Conservation (phyloP, 257 asterid genomes). For the Parsonsia alboflavescens region DNA sequence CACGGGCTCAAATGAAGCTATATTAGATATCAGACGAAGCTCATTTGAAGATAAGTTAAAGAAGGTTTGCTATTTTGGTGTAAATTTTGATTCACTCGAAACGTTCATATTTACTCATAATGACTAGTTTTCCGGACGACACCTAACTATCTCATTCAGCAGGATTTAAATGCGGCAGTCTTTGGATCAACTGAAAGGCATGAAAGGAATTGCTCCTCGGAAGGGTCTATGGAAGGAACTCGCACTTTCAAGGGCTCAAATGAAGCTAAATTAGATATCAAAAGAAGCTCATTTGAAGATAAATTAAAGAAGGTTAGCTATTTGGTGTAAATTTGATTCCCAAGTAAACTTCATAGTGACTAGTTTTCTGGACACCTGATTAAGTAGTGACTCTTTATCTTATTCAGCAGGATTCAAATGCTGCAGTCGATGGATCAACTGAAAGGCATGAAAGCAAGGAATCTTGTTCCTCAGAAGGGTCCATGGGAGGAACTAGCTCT, state of each 20-base stretch:
- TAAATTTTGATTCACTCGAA: neutral
- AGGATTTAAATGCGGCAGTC: conserved; percentile 31
- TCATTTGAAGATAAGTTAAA: conserved; percentile 27
- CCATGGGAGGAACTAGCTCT: conserved; percentile 29
- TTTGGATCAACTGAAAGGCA: conserved; percentile 30
- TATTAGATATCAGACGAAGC: conserved; percentile 18
- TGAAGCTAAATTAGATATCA: no score
- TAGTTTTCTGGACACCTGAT: no score
- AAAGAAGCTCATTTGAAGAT: no score
- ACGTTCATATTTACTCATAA: neutral
- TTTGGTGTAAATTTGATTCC: no score
- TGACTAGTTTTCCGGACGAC: neutral
- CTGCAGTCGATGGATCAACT: conserved; percentile 18
- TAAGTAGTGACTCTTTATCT: no score
- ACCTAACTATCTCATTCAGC: conserved; percentile 5
- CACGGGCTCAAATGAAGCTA: conserved; percentile 18
- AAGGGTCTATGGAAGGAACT: conserved; percentile 36
- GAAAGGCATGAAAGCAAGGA: conserved; percentile 36
- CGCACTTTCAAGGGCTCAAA: neutral
- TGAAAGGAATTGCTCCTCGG: conserved; percentile 25
- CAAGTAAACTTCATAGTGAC: no score
- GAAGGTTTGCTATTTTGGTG: conserved; percentile 23
- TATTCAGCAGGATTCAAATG: conserved; percentile 33
- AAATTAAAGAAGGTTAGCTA: no score
- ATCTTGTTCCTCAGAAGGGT: conserved; percentile 27